Conservation (phyloP, 441 rosid genomes). For the Sinapis alba region DNA sequence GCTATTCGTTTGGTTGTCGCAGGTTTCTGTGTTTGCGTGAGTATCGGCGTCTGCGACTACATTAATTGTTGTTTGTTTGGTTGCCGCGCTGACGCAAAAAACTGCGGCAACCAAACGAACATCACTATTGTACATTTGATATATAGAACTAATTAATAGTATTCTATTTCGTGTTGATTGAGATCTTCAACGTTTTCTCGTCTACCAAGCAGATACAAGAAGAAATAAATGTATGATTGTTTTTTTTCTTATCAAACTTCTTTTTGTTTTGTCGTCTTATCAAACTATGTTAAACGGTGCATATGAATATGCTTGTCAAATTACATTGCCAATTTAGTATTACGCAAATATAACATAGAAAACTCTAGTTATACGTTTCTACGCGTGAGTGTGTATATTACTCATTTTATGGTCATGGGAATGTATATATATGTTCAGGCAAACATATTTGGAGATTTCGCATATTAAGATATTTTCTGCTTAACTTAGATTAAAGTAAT, state of each 20-base stretch:
- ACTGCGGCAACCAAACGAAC: no score
- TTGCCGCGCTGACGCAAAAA: no score
- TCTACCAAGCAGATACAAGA: neutral
- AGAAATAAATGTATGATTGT: neutral
- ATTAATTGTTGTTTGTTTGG: no score
- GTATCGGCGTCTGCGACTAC: no score
- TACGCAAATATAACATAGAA: neutral
- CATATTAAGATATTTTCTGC: neutral
- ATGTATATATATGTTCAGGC: neutral
- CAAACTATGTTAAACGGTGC: neutral
- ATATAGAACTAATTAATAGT: no score
- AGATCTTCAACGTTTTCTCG: conserved; percentile 23
- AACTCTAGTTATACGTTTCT: neutral
- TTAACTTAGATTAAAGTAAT: neutral
- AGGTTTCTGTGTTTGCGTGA: no score
- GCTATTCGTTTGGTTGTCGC: no score
- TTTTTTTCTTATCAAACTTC: conserved; percentile 4
- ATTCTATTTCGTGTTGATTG: neutral
- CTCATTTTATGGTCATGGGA: neutral
- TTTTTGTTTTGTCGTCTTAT: conserved; percentile 1
- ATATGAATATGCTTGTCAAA: neutral
- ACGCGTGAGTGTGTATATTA: neutral
- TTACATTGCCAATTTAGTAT: neutral
- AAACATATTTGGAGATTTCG: conserved; percentile 10
- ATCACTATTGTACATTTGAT: no score